Evolutionary conservation across 2,329 filamentous ascomycete genomes (phyloP).

Genomic region (Fusarium robinianum): DNA sequence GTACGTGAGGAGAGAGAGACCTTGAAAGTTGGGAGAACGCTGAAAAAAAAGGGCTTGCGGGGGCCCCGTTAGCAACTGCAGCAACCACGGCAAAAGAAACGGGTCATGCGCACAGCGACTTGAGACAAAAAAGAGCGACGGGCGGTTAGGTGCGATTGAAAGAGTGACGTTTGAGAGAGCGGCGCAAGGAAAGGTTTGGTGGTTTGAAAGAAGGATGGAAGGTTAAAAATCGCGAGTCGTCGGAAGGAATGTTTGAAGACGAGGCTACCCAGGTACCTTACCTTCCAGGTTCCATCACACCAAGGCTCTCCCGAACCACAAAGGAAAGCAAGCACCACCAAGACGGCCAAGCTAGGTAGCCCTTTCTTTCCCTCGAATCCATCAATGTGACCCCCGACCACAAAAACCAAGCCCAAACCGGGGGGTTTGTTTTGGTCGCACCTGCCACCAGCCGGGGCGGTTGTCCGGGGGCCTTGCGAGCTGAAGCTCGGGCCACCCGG

Average conservation of each 20-base stretch:
- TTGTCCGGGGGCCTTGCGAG: conserved; percentile 27
- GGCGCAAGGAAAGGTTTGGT: conserved; percentile 18
- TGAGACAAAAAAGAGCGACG: conserved; percentile 16
- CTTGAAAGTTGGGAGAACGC: conserved; percentile 19
- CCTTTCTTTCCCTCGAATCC: not conserved
- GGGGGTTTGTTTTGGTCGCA: conserved; percentile 3
- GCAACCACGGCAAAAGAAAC: conserved; percentile 3
- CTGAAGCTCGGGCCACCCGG: conserved; percentile 22
- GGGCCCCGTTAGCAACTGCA: conserved; percentile 16
- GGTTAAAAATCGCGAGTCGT: no score
- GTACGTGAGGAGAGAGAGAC: conserved; percentile 14
- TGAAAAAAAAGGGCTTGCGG: conserved; percentile 19
- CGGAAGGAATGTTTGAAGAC: conserved; percentile 26
- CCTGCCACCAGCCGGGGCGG: conserved; percentile 8
- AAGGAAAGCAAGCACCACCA: no score
- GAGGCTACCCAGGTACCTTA: conserved; percentile 14
- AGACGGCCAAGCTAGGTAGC: no score
- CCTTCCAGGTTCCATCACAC: no score
- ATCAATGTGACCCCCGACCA: no score
- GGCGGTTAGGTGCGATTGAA: no score
- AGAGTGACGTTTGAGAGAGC: conserved; percentile 5
- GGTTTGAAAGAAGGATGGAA: no score
- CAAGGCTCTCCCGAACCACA: conserved; percentile 7
- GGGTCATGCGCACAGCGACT: conserved; percentile 23
- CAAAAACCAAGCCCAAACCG: not conserved